Evolutionary conservation across 352 stramenopile genomes (phyloP).

Genomic region (Globisporangium splendens): DNA sequence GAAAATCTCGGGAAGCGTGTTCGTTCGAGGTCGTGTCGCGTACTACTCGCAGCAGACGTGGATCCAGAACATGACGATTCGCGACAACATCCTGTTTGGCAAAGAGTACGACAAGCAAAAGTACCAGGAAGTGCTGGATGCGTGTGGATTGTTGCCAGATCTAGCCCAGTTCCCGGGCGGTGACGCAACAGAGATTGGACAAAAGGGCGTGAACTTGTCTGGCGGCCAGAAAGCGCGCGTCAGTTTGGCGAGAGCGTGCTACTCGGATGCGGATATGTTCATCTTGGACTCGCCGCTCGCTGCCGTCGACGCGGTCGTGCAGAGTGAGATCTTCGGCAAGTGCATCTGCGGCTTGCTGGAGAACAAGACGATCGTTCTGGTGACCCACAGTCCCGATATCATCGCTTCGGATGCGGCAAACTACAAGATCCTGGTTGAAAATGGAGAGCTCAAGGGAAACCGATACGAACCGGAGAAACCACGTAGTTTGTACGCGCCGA

Average conservation of each 20-base stretch:
- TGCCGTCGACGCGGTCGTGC: constrained; percentile 94
- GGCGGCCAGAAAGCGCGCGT: constrained; percentile 91
- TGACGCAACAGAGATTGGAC: constrained; percentile 94
- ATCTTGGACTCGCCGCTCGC: constrained; percentile 92
- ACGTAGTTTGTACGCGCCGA: constrained; percentile 7
- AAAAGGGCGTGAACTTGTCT: constrained; percentile 94
- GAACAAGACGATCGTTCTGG: constrained; percentile 81
- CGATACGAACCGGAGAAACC: neutral
- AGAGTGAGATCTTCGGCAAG: constrained; percentile 87
- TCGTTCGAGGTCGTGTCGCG: constrained; percentile 34
- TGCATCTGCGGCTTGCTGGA: constrained; percentile 37
- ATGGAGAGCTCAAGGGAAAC: constrained; percentile 1
- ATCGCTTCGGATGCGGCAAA: constrained; percentile 27
- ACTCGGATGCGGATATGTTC: constrained; percentile 60
- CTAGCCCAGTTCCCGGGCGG: constrained; percentile 73
- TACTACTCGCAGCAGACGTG: constrained; percentile 79
- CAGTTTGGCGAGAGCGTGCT: constrained; percentile 63
- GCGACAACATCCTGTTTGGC: constrained; percentile 95
- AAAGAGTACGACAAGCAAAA: constrained; percentile 38
- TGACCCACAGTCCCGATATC: constrained; percentile 89
- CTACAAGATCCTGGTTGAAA: constrained; percentile 17
- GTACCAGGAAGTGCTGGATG: constrained; percentile 62
- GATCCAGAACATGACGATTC: constrained; percentile 47
- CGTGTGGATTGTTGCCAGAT: constrained; percentile 86
- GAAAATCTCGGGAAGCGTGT: constrained; percentile 25